Conservation (phyloP, 1,284 basidiomycete species). For the Irpex rosettiformis region DNA sequence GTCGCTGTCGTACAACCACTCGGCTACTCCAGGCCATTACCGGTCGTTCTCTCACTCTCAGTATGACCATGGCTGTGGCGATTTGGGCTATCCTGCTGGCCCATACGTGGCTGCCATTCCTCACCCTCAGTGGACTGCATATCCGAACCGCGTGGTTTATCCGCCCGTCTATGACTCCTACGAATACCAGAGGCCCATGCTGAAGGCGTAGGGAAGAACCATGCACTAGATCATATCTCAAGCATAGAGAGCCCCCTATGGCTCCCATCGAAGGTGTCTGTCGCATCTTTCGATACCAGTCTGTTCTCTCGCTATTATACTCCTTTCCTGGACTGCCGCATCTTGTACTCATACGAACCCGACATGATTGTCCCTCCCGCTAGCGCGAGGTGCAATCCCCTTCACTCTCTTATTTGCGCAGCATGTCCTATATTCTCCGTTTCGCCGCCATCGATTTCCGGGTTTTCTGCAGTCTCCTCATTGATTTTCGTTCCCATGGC, state of each 20-base stretch:
- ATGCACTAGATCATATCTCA: conserved; percentile 25
- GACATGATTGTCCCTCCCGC: conserved; percentile 27
- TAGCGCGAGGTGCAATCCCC: conserved; percentile 25
- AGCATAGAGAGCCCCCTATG: conserved; percentile 27
- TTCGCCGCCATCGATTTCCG: conserved; percentile 18
- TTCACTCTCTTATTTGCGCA: conserved; percentile 30
- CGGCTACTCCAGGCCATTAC: conserved; percentile 45
- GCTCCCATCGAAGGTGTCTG: conserved; percentile 17
- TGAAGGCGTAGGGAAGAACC: conserved; percentile 26
- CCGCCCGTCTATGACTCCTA: conserved; percentile 25
- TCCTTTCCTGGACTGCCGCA: conserved; percentile 19
- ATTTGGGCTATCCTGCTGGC: conserved; percentile 35
- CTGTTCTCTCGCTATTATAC: conserved; percentile 26
- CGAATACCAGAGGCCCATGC: conserved; percentile 23
- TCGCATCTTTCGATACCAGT: conserved; percentile 9
- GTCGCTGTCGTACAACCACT: conserved; percentile 51
- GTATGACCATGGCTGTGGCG: conserved; percentile 40
- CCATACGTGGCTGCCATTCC: conserved; percentile 27
- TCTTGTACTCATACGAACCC: conserved; percentile 23
- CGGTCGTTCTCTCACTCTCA: conserved; percentile 60
- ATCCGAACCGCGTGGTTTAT: conserved; percentile 21
- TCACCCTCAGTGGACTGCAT: conserved; percentile 19
- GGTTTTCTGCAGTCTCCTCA: conserved; percentile 20
- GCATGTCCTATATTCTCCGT: conserved; percentile 18
- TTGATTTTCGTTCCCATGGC: conserved; percentile 11